A percentile compares a stretch with the other conserved stretches of the same genome.
Evolutionary conservation across 2,329 filamentous ascomycete species (phyloP).

Genomic region (Colletotrichum acutatum): DNA sequence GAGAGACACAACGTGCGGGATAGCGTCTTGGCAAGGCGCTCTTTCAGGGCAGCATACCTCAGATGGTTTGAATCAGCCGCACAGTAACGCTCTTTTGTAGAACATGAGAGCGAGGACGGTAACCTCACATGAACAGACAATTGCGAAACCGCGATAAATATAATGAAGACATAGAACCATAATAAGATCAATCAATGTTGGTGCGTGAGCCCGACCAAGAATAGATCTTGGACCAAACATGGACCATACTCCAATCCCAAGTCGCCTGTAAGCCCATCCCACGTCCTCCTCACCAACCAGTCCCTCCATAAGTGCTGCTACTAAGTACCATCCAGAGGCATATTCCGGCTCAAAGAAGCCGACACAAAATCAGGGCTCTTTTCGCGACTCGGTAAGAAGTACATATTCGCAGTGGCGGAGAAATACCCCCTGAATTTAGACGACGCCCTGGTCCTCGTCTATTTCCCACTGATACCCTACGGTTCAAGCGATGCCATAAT

Average conservation of each 20-base stretch:
- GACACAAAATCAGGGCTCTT: background rate
- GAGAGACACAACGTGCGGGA: background rate
- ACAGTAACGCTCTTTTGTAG: background rate
- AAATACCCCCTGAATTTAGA: background rate
- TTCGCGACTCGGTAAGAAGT: background rate
- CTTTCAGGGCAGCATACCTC: background rate
- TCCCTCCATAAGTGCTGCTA: background rate
- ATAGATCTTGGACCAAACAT: background rate
- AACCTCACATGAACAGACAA: too few relatives aligned
- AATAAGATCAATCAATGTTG: background rate
- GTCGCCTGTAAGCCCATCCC: background rate
- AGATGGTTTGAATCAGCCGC: background rate
- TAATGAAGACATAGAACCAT: background rate
- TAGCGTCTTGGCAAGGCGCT: background rate
- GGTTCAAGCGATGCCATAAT: background rate
- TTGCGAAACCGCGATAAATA: too few relatives aligned
- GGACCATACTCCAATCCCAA: background rate
- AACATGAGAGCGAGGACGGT: background rate
- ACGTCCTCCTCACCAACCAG: fast-evolving
- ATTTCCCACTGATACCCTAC: background rate
- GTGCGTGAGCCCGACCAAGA: background rate
- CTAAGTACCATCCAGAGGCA: background rate
- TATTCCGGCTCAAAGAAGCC: background rate
- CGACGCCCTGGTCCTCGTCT: background rate
- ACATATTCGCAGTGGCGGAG: background rate